Conservation (phyloP, 768 basidiomycete species). For the Asterophora lycoperdoides region DNA sequence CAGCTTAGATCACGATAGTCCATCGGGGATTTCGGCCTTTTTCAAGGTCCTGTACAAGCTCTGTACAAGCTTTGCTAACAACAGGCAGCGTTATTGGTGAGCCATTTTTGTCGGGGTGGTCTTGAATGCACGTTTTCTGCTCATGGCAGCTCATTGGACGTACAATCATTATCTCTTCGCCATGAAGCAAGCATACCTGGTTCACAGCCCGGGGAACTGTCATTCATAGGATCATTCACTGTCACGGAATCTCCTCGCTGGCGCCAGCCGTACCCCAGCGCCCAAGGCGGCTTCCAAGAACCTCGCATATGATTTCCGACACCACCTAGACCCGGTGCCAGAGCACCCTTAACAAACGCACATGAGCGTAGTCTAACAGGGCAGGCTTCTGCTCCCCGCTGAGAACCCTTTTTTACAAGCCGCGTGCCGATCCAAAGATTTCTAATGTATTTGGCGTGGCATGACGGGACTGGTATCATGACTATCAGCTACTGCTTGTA, state of each 20-base stretch:
- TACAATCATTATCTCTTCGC: background rate
- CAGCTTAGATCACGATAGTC: too few species aligned
- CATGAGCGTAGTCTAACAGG: slow-evolving; percentile 31
- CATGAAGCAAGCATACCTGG: background rate
- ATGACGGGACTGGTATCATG: slow-evolving; percentile 44
- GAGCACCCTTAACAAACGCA: slow-evolving; percentile 26
- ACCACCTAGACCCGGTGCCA: too few species aligned
- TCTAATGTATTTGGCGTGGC: slow-evolving; percentile 39
- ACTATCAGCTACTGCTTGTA: slow-evolving; percentile 44
- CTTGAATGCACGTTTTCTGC: too few species aligned
- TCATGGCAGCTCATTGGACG: slow-evolving; percentile 35
- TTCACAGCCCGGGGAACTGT: slow-evolving; percentile 28
- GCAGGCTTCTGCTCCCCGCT: slow-evolving; percentile 32
- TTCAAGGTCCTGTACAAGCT: too few species aligned
- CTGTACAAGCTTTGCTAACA: too few species aligned
- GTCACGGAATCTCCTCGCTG: slow-evolving; percentile 34
- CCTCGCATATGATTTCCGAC: too few species aligned
- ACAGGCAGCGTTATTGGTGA: too few species aligned
- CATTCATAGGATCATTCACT: slow-evolving; percentile 30
- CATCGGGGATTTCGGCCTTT: too few species aligned
- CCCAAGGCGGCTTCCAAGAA: too few species aligned
- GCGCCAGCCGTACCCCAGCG: slow-evolving; percentile 28
- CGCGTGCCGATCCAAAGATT: slow-evolving; percentile 29
- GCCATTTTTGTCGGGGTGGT: too few species aligned
- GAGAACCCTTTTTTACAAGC: slow-evolving; percentile 26